Evolutionary conservation across 2,329 filamentous ascomycete genomes (phyloP), one percentile per base, ranked within the genome.

Genomic region (Fusarium equiseti): DNA sequence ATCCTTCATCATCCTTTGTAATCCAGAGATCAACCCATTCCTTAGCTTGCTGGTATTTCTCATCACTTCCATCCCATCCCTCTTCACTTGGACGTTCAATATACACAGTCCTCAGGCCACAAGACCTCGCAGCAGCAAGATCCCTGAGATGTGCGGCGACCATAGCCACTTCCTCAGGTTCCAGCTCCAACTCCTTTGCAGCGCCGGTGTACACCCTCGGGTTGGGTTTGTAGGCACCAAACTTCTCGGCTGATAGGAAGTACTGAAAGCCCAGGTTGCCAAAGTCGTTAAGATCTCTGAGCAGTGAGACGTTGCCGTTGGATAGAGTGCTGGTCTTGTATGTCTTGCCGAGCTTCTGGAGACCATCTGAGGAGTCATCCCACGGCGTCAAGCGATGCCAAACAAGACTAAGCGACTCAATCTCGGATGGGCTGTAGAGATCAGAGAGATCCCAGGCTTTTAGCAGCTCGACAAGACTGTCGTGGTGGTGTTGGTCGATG

Each of bases 311-410:
- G 77, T 95, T 95, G 38, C 91, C 93, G 77, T 96, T 96, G 29
- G 90, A 93, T 27, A 95, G 82, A 1, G 91, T 93, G 43, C 88
- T 85, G 0, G 90, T 92, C 48, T 82, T 80, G 75, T 89, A 88
- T 10, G 80, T 80, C 49, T 68, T 56, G n/a, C 67, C 62, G 44
- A 95, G 80, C 48, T 82, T 77, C 3, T 79, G 76, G 24, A 95
- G 79, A 0, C 91, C 92, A 0, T 69, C 73, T 2, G 83, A 79
- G 2, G 88, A 83, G 76, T 95, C 93, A 0, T 83, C 68, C 92
- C 92, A 95, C 0, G 92, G 90, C 24, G 83, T 82, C 6, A 96
- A 84, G 8, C 84, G 85, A 77, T 96, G 93, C 93, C 92, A 96
- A 44, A 88, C 85, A 5, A 88, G 82, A 71, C 88, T 90, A 55